Conservation (phyloP, 768 basidiomycete species). For the Lactarius pseudohatsudake region DNA sequence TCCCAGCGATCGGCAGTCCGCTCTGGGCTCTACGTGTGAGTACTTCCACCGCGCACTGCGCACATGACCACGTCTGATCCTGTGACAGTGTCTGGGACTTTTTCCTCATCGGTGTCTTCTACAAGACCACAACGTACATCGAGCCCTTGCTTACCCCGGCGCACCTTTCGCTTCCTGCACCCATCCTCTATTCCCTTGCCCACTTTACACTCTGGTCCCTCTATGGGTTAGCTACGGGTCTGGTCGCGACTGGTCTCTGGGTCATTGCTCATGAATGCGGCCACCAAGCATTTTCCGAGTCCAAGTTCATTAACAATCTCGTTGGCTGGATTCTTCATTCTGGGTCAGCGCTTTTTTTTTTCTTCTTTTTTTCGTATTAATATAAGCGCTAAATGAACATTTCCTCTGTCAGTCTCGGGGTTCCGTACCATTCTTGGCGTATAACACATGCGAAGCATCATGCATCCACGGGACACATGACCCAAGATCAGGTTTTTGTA, state of each 20-base stretch:
- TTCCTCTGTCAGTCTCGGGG: constrained; percentile 63
- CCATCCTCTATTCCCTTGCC: constrained; percentile 59
- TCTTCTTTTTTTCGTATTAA: constrained; percentile 1
- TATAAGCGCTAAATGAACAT: constrained; percentile 2
- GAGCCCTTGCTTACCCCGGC: constrained; percentile 62
- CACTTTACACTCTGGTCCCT: constrained; percentile 72
- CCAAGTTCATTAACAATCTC: constrained; percentile 85
- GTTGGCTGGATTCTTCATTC: constrained; percentile 95
- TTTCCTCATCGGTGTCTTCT: constrained; percentile 63
- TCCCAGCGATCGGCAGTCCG: constrained; percentile 84
- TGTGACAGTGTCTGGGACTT: constrained; percentile 68
- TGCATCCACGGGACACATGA: constrained; percentile 90
- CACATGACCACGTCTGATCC: constrained; percentile 27
- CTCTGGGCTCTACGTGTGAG: constrained; percentile 78
- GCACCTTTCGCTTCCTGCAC: constrained; percentile 54
- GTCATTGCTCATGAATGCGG: constrained; percentile 94
- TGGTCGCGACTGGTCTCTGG: constrained; percentile 93
- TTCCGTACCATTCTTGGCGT: constrained; percentile 97
- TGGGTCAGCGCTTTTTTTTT: constrained; percentile 48
- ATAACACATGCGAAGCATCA: constrained; percentile 95
- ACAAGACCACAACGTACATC: constrained; percentile 63
- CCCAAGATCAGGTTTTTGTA: constrained; percentile 94
- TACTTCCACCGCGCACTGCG: constrained; percentile 14
- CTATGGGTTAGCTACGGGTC: constrained; percentile 79
- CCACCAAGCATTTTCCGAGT: constrained; percentile 94